Evolutionary conservation across 78 protist genomes (phyloP).

Genomic region (Dictyostelium firmibasis): DNA sequence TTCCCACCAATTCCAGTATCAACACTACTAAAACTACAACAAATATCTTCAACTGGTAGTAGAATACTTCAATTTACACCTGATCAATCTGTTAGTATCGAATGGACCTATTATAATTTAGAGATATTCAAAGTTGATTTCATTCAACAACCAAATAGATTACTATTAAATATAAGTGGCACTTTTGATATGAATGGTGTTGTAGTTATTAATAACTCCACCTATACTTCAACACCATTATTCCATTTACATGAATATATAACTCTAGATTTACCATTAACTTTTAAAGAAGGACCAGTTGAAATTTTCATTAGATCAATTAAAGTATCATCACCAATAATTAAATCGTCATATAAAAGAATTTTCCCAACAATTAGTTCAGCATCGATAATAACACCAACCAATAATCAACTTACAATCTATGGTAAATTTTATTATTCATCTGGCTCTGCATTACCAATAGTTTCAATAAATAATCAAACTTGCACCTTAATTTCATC

Average conservation of each 20-base stretch:
- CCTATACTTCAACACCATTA: too few relatives aligned
- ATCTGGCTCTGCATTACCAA: background rate
- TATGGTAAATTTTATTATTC: background rate
- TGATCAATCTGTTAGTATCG: background rate
- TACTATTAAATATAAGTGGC: background rate
- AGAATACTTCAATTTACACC: background rate
- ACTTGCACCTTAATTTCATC: background rate
- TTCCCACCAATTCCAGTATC: constrained; percentile 1
- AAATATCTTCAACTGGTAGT: too few relatives aligned
- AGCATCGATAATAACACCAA: background rate
- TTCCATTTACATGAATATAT: background rate
- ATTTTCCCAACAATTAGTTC: background rate
- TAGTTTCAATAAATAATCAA: background rate
- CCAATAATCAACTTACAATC: background rate
- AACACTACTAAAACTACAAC: background rate
- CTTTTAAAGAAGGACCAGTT: background rate
- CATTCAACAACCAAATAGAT: background rate
- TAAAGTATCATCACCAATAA: background rate
- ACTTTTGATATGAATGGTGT: background rate
- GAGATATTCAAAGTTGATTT: background rate
- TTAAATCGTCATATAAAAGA: background rate
- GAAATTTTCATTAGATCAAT: background rate
- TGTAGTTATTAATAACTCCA: background rate
- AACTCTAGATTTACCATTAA: background rate
- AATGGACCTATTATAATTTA: background rate